These are phyloP conservation scores for Orychophragmus violaceus DNA, from an alignment of 345 rosid species.

Conservation along the genomic window DNA sequence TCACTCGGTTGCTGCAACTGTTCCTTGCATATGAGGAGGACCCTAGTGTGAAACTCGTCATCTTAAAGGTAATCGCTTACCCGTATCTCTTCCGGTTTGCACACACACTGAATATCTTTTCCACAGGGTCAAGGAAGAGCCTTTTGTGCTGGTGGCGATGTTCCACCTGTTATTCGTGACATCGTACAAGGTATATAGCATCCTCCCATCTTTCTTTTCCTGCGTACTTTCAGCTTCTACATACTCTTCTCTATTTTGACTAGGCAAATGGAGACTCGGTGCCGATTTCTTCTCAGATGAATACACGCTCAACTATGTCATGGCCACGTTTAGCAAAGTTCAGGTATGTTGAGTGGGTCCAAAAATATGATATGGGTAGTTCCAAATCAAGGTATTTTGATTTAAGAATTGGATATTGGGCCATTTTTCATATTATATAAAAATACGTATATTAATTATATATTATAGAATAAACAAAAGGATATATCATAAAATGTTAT, in stretches of 20 bases:
- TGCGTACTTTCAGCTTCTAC: background rate
- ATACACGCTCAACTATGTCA: conserved; percentile 49
- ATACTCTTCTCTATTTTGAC: background rate
- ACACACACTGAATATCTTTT: background rate
- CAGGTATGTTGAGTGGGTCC: conserved; percentile 10
- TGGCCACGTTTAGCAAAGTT: conserved; percentile 65
- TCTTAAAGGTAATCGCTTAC: conserved; percentile 55
- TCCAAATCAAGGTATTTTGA: no score
- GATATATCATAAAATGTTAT: background rate
- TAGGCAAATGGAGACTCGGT: conserved; percentile 57
- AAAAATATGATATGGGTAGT: background rate
- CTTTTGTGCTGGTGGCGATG: conserved; percentile 85
- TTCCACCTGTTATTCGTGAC: conserved; percentile 34
- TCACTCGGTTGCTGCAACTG: conserved; percentile 49
- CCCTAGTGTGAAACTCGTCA: conserved; percentile 52
- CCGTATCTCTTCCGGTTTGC: background rate
- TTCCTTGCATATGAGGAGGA: conserved; percentile 55
- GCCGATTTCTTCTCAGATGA: conserved; percentile 40
- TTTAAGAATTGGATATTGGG: no score
- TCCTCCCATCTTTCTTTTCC: background rate
- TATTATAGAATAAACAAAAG: background rate
- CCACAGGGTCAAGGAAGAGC: conserved; percentile 73
- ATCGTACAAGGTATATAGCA: background rate
- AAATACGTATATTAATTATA: background rate
- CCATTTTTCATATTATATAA: no score